phyloP scores from a whole-genome alignment of 352 stramenopile genomes.

The Globisporangium splendens region DNA sequence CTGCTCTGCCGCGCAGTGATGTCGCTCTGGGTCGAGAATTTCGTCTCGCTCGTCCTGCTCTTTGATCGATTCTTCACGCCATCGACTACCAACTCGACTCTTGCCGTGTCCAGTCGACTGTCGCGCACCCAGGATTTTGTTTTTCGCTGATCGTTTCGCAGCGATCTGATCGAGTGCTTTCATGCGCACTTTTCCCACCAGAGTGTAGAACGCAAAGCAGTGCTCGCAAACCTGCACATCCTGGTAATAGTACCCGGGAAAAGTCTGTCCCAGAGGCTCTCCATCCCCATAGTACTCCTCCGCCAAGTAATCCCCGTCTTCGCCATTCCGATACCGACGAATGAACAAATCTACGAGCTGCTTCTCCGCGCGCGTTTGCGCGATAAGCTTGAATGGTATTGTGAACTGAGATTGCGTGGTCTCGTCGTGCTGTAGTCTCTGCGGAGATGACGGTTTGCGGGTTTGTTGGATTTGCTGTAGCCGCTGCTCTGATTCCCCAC shows the following conservation, averaged over 20 bases:
- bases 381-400: constrained; percentile 81
- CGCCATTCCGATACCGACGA: constrained; percentile 67
- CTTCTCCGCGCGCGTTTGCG: constrained; percentile 75
- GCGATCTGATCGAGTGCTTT: constrained; percentile 49
- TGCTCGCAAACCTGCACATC: constrained; percentile 72
- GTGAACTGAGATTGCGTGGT: constrained; percentile 23
- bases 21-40: background rate
- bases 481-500: constrained; percentile 26
- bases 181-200: constrained; percentile 75
- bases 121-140: constrained; percentile 1
- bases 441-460: constrained; percentile 6
- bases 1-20: no score
- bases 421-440: constrained; percentile 16
- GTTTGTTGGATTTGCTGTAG: constrained; percentile 17
- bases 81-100: background rate
- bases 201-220: constrained; percentile 78
- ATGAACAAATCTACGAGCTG: constrained; percentile 76
- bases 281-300: constrained; percentile 75
- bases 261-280: constrained; percentile 65
- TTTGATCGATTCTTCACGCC: background rate
- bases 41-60: constrained; percentile 8
- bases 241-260: constrained; percentile 84
- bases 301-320: constrained; percentile 74
- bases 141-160: background rate
- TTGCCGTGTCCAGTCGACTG: background rate